phyloP scores from a whole-genome alignment of 2,329 filamentous ascomycete genomes.

The Epichloe amarillans region DNA sequence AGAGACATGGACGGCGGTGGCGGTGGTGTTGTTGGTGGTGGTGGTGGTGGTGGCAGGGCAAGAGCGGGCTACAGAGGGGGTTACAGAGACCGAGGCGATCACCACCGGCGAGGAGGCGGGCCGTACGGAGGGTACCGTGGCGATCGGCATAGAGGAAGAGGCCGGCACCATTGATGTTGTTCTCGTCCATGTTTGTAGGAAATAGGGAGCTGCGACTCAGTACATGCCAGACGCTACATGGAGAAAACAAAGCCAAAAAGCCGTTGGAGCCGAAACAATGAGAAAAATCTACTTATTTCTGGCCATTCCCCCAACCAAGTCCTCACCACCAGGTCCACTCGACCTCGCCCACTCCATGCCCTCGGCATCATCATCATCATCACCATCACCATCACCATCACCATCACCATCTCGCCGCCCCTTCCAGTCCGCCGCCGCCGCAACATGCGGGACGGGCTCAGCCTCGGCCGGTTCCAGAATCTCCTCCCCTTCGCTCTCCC shows the following conservation, averaged over 20 bases:
- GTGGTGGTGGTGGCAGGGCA: conserved; percentile 6
- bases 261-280: not conserved
- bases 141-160: conserved; percentile 21
- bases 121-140: conserved; percentile 22
- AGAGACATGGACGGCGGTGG: conserved; percentile 4
- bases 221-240: not conserved
- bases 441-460: conserved; percentile 56
- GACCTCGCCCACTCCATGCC: conserved; percentile 20
- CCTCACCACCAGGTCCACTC: conserved; percentile 24
- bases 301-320: conserved; percentile 13
- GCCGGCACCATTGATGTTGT: conserved; percentile 17
- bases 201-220: not conserved
- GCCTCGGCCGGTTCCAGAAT: conserved; percentile 51
- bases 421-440: conserved; percentile 55
- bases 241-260: no score
- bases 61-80: conserved; percentile 13
- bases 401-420: conserved; percentile 29
- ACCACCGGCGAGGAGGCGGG: conserved; percentile 15
- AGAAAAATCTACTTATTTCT: not conserved
- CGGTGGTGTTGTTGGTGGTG: not conserved
- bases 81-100: conserved; percentile 19
- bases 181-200: not conserved
- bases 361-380: conserved; percentile 7
- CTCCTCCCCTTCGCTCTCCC: conserved; percentile 14
- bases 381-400: conserved; percentile 9